phyloP scores from a whole-genome alignment of 2,329 filamentous ascomycete genomes.

The Colletotrichum endophyticum region DNA sequence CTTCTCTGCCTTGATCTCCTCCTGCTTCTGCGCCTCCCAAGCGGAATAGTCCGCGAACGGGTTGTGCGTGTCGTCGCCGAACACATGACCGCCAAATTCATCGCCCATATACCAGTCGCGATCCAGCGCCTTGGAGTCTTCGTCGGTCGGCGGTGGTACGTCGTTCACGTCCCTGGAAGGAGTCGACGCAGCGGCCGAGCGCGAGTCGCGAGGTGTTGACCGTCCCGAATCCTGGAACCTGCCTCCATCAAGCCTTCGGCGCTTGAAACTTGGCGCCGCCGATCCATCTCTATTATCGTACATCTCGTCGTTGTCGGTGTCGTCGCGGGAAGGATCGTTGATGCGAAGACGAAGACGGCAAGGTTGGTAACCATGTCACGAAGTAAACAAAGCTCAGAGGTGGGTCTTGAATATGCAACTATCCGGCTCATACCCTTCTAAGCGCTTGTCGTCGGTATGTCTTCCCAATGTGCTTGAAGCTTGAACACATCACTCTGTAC shows the following conservation, averaged over 20 bases:
- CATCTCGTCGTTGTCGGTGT: conserved; percentile 22
- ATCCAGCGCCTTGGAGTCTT: conserved; percentile 79
- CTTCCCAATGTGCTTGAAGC: background rate
- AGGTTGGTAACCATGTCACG: background rate
- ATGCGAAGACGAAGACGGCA: background rate
- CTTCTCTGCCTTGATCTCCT: conserved; percentile 78
- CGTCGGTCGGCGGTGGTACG: conserved; percentile 66
- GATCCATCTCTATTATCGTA: conserved; percentile 33
- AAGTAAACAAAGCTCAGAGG: background rate
- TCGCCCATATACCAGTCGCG: conserved; percentile 93
- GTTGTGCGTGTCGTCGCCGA: conserved; percentile 92
- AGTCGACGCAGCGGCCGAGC: conserved; percentile 27
- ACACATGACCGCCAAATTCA: conserved; percentile 79
- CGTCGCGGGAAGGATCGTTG: background rate
- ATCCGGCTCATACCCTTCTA: background rate
- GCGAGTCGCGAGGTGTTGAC: conserved; percentile 49
- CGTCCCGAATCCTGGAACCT: conserved; percentile 33
- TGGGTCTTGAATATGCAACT: background rate
- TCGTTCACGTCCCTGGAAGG: conserved; percentile 42
- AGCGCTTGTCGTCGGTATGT: background rate
- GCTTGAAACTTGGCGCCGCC: conserved; percentile 57
- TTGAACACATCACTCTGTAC: background rate
- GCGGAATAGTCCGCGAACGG: conserved; percentile 81
- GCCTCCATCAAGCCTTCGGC: conserved; percentile 65
- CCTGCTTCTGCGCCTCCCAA: conserved; percentile 74